A percentile compares a stretch with the other conserved stretches of the same genome.
Evolutionary conservation across 2,329 filamentous ascomycete genomes (phyloP).

Genomic region (Ceratocystis albifundus): DNA sequence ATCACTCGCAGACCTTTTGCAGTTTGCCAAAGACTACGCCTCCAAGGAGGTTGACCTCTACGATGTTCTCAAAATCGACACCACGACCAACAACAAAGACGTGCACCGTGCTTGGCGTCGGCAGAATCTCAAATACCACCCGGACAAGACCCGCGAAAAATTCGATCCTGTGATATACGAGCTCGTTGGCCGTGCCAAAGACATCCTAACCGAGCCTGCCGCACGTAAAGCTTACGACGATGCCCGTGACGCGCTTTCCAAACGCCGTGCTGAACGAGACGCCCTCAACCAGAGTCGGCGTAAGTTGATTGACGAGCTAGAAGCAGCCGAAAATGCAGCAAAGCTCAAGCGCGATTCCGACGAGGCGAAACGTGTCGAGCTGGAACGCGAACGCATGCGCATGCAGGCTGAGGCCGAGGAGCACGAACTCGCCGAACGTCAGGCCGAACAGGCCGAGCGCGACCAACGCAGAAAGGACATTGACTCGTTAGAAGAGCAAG

Average conservation of each 20-base stretch:
- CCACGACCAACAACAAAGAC: conserved; percentile 55
- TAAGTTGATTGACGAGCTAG: conserved; percentile 75
- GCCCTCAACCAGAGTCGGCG: conserved; percentile 61
- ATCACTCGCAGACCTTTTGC: conserved; percentile 38
- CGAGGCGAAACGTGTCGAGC: conserved; percentile 31
- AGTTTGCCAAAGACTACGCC: conserved; percentile 48
- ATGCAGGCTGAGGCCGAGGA: conserved; percentile 30
- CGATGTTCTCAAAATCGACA: conserved; percentile 48
- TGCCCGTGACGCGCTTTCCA: conserved; percentile 56
- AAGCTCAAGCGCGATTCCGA: conserved; percentile 46
- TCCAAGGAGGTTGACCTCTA: conserved; percentile 62
- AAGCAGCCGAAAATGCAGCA: conserved; percentile 59
- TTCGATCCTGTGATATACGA: conserved; percentile 78
- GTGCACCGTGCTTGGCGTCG: conserved; percentile 77
- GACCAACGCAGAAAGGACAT: conserved; percentile 27
- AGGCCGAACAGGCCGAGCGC: conserved; percentile 14
- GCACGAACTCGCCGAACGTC: conserved; percentile 3
- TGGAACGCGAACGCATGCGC: conserved; percentile 31
- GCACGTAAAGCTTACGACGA: conserved; percentile 69
- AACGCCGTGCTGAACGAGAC: conserved; percentile 59
- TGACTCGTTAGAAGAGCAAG: conserved; percentile 28
- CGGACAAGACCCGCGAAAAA: conserved; percentile 69
- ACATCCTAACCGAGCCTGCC: conserved; percentile 61
- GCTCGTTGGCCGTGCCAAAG: conserved; percentile 71
- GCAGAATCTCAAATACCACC: conserved; percentile 80